phyloP scores from a whole-genome alignment of 2,329 filamentous ascomycete species.

The Diaporthe sp. region DNA sequence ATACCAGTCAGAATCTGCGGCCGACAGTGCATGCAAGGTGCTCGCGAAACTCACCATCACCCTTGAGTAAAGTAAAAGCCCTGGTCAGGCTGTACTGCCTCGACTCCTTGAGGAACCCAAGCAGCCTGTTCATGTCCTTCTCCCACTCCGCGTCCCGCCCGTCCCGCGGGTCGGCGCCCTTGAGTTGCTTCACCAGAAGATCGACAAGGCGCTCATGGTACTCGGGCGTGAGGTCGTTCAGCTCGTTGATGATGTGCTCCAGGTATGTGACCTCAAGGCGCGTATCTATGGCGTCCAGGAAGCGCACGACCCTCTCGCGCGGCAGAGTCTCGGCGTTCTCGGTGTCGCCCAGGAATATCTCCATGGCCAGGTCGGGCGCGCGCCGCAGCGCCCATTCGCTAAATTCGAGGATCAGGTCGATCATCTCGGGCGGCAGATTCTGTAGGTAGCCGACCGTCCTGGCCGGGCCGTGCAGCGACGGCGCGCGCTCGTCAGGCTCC shows the following conservation, averaged over 20 bases:
- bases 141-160: constrained; percentile 64
- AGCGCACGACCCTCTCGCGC: constrained; percentile 80
- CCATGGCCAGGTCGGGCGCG: constrained; percentile 85
- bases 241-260: constrained; percentile 90
- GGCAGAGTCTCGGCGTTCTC: constrained; percentile 95
- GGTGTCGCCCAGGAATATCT: constrained; percentile 92
- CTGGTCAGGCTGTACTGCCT: constrained; percentile 84
- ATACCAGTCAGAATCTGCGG: constrained; percentile 35
- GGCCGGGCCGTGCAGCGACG: constrained; percentile 81
- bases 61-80: constrained; percentile 83
- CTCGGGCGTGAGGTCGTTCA: constrained; percentile 86
- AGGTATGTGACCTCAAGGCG: constrained; percentile 85
- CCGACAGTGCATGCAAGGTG: background rate
- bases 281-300: constrained; percentile 78
- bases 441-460: constrained; percentile 93
- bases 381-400: constrained; percentile 86
- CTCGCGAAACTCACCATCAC: constrained; percentile 73
- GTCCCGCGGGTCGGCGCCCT: constrained; percentile 52
- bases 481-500: constrained; percentile 64
- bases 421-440: constrained; percentile 85
- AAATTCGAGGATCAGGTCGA: constrained; percentile 92
- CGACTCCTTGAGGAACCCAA: constrained; percentile 82
- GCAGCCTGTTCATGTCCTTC: constrained; percentile 74
- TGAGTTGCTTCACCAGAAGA: constrained; percentile 73
- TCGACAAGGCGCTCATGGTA: constrained; percentile 89